Evolutionary conservation across 768 basidiomycete genomes (phyloP).

Genomic region (Calocera cornea): DNA sequence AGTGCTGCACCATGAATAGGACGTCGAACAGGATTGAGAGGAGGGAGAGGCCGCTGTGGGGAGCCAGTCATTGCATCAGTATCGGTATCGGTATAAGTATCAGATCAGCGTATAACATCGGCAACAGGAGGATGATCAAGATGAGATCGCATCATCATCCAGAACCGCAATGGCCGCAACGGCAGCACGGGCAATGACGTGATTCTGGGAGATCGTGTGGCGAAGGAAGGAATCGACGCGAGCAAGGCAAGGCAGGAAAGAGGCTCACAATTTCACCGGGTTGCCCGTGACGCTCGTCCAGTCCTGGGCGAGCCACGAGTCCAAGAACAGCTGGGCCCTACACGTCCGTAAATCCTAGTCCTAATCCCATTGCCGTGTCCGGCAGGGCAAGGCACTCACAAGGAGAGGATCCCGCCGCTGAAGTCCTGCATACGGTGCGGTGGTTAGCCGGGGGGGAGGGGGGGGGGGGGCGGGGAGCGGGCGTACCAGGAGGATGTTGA

Average conservation of each 20-base stretch:
- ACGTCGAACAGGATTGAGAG: slow-evolving; percentile 22
- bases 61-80: too few relatives aligned
- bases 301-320: slow-evolving; percentile 18
- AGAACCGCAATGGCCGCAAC: too few relatives aligned
- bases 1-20: slow-evolving; percentile 25
- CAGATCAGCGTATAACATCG: too few relatives aligned
- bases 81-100: neutral
- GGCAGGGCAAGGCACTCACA: slow-evolving; percentile 11
- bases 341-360: too few relatives aligned
- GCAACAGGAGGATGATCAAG: too few relatives aligned
- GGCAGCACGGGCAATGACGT: too few relatives aligned
- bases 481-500: slow-evolving; percentile 21
- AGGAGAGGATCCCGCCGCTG: slow-evolving; percentile 19
- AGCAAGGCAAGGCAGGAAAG: neutral
- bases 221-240: too few relatives aligned
- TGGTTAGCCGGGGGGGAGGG: neutral
- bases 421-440: slow-evolving; percentile 18
- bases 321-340: slow-evolving; percentile 21
- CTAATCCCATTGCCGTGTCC: too few relatives aligned
- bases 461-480: neutral
- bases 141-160: too few relatives aligned
- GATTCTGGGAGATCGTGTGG: too few relatives aligned
- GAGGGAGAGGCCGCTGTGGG: slow-evolving; percentile 20
- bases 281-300: slow-evolving; percentile 21
- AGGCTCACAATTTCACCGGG: slow-evolving; percentile 14